Evolutionary conservation across 371 early-diverging fungal species (phyloP), one percentile per base, ranked within the genome.

Genomic region (Sporodiniella umbellata): DNA sequence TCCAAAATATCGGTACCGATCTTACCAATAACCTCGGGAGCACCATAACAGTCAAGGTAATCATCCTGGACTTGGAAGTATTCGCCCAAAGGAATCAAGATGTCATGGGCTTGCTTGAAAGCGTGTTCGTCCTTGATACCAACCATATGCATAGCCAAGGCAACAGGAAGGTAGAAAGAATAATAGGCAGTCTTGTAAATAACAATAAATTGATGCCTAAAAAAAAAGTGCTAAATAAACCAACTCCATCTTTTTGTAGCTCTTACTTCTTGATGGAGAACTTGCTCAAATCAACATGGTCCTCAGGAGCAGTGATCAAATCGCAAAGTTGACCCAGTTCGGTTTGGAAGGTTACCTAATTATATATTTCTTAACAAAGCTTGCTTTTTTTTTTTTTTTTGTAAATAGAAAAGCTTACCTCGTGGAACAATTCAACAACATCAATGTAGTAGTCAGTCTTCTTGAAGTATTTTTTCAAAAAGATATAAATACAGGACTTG

Each of bases 11-110:
- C 99, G 24, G 98, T 99, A 44, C 96, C 97, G 58, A 98, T 92
- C 83, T 99, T 99, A 64, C 97, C 97, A 65, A 95, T 96, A 24
- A 89, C 78, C 51, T 81, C 87, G 8, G 98, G 96, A 24, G 83
- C 78, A 50, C 92, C 96, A 56, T 85, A 94, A 72, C 95, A 95
- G 72, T 95, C 95, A 60, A 97, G 72, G 61, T 89, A 96, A 66
- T 97, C 99, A 68, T 96, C 98, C 53, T 96, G 97, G 48, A 95
- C 84, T 75, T 97, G 98, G 87, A 97, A 97, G 66, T 95, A 96
- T 70, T 92, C 90, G 43, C 98, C 98, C 44, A 98, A 77, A 19
- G 95, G 96, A 39, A 97, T 78, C 43, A 97, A 80, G 44, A 98
- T 89, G 30, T 72, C 77, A 58, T 84, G 75, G 30, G 96, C 92